phyloP scores from a whole-genome alignment of 202 grass and related monocot species.

The Miscanthus sacchariflorus region DNA sequence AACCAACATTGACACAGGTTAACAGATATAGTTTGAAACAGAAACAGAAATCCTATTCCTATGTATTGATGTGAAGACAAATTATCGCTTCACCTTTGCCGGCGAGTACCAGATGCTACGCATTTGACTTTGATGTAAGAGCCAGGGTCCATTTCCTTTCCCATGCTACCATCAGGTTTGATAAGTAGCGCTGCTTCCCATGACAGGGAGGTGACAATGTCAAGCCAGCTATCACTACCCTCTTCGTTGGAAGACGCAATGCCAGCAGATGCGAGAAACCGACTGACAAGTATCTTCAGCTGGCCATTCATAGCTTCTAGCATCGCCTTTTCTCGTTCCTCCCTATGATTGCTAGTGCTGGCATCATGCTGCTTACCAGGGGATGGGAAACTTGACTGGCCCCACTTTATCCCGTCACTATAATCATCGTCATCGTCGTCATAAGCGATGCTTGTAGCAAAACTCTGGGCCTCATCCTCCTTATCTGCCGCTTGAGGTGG shows the following conservation, averaged over 20 bases:
- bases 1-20: constrained; percentile 44
- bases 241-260: constrained; percentile 58
- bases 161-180: constrained; percentile 82
- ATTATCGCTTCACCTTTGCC: constrained; percentile 72
- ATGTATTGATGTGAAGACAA: background rate
- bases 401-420: constrained; percentile 62
- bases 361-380: constrained; percentile 53
- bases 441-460: constrained; percentile 47
- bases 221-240: constrained; percentile 72
- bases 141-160: constrained; percentile 96
- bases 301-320: constrained; percentile 96
- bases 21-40: constrained; percentile 27
- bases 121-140: constrained; percentile 99
- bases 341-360: constrained; percentile 46
- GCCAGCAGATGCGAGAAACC: constrained; percentile 81
- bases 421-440: constrained; percentile 49
- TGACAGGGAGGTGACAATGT: constrained; percentile 80
- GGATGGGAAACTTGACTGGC: constrained; percentile 59
- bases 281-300: constrained; percentile 88
- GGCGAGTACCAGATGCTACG: constrained; percentile 74
- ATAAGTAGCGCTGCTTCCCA: constrained; percentile 92
- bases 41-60: constrained; percentile 22
- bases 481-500: constrained; percentile 79
- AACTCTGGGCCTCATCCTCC: constrained; percentile 54
- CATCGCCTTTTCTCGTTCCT: constrained; percentile 84